Evolutionary conservation across 106 monocot species (phyloP), one percentile per base, ranked within the genome.

Genomic region (Platanthera zijinensis): DNA sequence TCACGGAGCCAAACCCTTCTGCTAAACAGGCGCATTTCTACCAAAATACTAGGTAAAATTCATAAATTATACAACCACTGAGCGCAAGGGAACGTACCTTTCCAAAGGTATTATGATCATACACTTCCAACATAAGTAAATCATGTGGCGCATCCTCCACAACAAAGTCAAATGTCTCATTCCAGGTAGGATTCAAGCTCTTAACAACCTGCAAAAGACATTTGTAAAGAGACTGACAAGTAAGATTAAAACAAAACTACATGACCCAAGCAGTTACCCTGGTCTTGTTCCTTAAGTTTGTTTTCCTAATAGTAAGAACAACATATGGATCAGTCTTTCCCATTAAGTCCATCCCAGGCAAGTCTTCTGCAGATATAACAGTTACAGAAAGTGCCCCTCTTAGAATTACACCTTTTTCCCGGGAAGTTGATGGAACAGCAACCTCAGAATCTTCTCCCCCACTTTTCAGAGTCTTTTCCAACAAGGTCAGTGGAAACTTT

Each of bases 131-230:
- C 75, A 97, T 97, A 30, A 97, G 89, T 89, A 97, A 86, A 74
- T 97, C 97, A 88, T 97, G 97, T 49, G 94, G 80, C 28, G 91
- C 97, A 82, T 97, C 97, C 84, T 97, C 97, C 5, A 97, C 97
- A 51, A 97, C 91, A 74, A 97, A 89, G 78, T 97, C 97, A 84
- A 97, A 97, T 28, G 91, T 94, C 73, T 97, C 94, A 74, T 97
- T 91, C 97, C 97, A 97, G 10, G 82, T 86, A 39, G 97, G 97
- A 82, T 97, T 84, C 67, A 97, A 84, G 67, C 77, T 97, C 14
- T 89, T 91, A 46, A 91, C 86, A 54, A 97, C 97, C 97, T 97
- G 87, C 61, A 88, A 76, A 82, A 62, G 25, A 0, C 67, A 14
- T 6, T 3, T n/a, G 15, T 25, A 15, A 1, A 30, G 48, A 61